phyloP scores from a whole-genome alignment of 1,284 basidiomycete genomes.

The Vanrija sp. region DNA sequence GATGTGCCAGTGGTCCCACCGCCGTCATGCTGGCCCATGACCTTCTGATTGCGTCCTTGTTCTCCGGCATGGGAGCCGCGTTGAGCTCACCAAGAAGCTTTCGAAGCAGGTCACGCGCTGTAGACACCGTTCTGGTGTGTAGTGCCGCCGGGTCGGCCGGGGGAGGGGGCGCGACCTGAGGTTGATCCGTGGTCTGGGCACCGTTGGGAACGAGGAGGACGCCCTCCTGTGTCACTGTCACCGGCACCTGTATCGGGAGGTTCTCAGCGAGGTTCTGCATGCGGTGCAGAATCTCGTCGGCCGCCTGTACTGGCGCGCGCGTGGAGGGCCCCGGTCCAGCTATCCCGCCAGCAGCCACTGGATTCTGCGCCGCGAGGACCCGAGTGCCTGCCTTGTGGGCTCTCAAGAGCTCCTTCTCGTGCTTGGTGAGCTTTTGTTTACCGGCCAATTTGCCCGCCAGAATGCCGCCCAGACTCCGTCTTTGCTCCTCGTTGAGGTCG shows the following conservation, averaged over 20 bases:
- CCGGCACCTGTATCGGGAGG: too few relatives aligned
- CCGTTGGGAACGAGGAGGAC: too few relatives aligned
- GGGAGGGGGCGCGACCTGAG: too few relatives aligned
- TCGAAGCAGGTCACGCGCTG: background rate
- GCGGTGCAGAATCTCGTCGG: background rate
- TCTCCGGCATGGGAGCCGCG: background rate
- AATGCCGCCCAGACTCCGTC: background rate
- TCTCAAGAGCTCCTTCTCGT: background rate
- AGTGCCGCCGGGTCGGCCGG: background rate
- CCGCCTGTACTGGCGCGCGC: background rate
- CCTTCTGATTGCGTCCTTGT: background rate
- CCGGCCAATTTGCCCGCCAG: background rate
- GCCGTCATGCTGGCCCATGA: background rate
- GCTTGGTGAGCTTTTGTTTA: conserved; percentile 2
- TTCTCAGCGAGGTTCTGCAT: too few relatives aligned
- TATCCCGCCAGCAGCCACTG: background rate
- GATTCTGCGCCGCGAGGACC: background rate
- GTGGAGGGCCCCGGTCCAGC: conserved; percentile 16
- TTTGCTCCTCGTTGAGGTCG: conserved; percentile 5
- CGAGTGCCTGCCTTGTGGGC: background rate
- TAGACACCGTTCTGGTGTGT: background rate
- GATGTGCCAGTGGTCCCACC: background rate
- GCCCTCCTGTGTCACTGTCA: too few relatives aligned
- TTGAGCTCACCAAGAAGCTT: background rate
- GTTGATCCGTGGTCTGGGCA: too few relatives aligned